Base-by-base conservation (phyloP, 208 protist genomes). In the Leishmania turanica region DNA sequence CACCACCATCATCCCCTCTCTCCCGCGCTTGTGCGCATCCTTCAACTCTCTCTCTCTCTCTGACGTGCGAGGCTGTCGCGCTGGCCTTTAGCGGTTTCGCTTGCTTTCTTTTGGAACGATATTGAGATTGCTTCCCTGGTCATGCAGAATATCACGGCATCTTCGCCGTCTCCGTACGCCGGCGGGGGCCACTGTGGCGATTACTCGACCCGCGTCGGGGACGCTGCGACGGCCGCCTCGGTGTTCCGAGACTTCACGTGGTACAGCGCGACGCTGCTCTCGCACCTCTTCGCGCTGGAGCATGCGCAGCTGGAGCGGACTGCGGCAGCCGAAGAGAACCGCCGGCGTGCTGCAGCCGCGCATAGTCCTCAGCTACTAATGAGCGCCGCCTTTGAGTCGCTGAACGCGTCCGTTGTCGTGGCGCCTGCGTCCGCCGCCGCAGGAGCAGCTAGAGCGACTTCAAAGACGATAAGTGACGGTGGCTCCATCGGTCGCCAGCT, bases 181-280 rank as follows among this genome's bases (percentile, higher is more conserved):
- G 76, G 53, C 45, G 79, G 73, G 2, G 74, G 70, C 27, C 75
- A 81, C 62, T 56, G 68, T 58, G 64, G 69, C 19, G 81, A 84
- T 60, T 27, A 69, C 80, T 13, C 80, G 42, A 54, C 21, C n/a
- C 31, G 51, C 37, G 24, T n/a, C 40, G 65, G 19, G 58, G 53
- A 62, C 8, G 27, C 70, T 1, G 73, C 77, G 8, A 58, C 76
- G 0, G 71, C 82, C 17, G 78, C 73, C 24, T 78, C 62, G 47
- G 66, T 82, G 9, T 70, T 87, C 31, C 84, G 80, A 24, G 84
- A 88, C 69, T 80, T 90, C 65, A 84, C 80, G 60, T 89, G 88
- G 81, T 85, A 87, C 77, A 87, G 85, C 17, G 83, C 84, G 53
- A 83, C 84, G 72, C 82, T 91, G 37, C 85, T 91, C 49, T 89